A percentile compares a stretch with the other conserved stretches of the same genome.
Conservation (phyloP, 176 grass and related monocot genomes). For the Oryza nivara region DNA sequence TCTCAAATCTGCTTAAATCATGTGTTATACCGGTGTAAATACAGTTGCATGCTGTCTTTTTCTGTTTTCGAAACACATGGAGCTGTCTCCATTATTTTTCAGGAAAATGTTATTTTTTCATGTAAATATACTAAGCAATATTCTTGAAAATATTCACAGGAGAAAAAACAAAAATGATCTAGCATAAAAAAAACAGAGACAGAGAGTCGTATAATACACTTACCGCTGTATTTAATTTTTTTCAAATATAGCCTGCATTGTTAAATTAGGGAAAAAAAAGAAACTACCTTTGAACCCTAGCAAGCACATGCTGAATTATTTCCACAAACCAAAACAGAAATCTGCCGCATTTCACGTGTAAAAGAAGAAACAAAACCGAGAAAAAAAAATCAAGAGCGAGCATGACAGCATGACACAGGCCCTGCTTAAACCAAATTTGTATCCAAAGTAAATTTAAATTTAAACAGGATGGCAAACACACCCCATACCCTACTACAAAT, state of each 20-base stretch:
- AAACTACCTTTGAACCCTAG: background rate
- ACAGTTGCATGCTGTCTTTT: background rate
- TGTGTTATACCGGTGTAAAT: background rate
- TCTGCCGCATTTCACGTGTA: background rate
- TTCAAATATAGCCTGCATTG: background rate
- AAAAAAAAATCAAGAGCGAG: background rate
- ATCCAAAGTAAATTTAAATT: background rate
- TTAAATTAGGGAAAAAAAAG: background rate
- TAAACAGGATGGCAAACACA: background rate
- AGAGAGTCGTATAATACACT: background rate
- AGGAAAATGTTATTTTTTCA: background rate
- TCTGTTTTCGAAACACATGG: background rate
- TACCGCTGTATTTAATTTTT: background rate
- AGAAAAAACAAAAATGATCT: background rate
- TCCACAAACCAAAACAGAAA: background rate
- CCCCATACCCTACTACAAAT: background rate
- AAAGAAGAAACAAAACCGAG: too few species aligned
- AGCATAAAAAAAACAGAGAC: background rate
- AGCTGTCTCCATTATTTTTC: background rate
- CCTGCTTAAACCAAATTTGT: background rate
- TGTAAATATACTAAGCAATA: background rate
- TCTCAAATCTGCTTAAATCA: slow-evolving; percentile 3
- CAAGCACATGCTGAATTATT: background rate
- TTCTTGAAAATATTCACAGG: background rate
- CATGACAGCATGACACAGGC: background rate